Percentiles rank a stretch among this genome's conserved stretches.
Evolutionary conservation across 352 stramenopile genomes (phyloP).

Genomic region (Pythium rishiriense): DNA sequence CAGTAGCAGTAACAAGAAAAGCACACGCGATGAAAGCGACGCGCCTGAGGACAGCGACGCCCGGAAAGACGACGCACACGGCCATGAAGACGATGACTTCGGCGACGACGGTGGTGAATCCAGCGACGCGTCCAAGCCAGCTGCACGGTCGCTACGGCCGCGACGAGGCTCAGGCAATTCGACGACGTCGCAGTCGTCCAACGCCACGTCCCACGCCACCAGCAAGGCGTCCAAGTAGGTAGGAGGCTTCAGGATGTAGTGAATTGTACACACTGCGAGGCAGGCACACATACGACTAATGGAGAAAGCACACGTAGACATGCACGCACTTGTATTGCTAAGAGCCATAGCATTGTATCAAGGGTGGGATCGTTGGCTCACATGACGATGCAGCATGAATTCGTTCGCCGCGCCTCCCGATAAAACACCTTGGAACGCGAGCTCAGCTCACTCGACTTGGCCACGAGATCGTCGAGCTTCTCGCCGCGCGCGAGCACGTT

Average conservation of each 20-base stretch:
- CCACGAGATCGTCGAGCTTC: slow-evolving; percentile 99
- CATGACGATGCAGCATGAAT: slow-evolving; percentile 97
- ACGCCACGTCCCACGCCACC: slow-evolving; percentile 12
- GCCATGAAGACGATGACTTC: slow-evolving; percentile 35
- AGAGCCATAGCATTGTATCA: background rate
- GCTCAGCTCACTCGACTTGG: slow-evolving; percentile 97
- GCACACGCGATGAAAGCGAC: slow-evolving; percentile 33
- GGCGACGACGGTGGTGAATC: slow-evolving; percentile 45
- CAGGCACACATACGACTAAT: slow-evolving; percentile 46
- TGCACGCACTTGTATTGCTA: background rate
- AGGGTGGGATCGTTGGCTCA: slow-evolving; percentile 30
- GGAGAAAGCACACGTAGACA: slow-evolving; percentile 33
- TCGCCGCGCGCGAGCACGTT: slow-evolving; percentile 97
- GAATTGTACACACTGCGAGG: slow-evolving; percentile 7
- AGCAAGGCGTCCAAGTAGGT: slow-evolving; percentile 40
- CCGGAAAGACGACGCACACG: slow-evolving; percentile 28
- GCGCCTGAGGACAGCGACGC: slow-evolving; percentile 22
- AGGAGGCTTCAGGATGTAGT: slow-evolving; percentile 11
- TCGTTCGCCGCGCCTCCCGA: slow-evolving; percentile 99
- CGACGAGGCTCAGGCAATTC: slow-evolving; percentile 39
- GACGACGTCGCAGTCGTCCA: slow-evolving; percentile 11
- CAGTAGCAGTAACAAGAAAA: background rate
- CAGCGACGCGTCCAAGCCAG: slow-evolving; percentile 40
- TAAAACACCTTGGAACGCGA: slow-evolving; percentile 99
- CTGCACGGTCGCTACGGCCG: slow-evolving; percentile 57